Evolutionary conservation across 1,139 yeast species (phyloP).

Genomic region (Suhomyces atakaporum): DNA sequence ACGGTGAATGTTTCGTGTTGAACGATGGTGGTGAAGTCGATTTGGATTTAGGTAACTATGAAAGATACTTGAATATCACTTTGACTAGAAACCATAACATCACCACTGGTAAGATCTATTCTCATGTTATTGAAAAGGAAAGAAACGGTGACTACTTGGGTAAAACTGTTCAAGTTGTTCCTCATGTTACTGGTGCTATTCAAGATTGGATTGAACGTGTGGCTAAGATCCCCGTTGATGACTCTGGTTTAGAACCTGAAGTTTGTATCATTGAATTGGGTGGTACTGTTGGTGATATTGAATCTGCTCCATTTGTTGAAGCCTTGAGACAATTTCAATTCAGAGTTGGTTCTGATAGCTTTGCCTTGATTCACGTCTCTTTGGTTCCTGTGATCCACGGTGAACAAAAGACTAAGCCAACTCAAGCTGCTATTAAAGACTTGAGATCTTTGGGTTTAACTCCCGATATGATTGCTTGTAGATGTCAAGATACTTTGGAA

Average conservation of each 20-base stretch:
- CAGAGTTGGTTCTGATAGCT: constrained; percentile 90
- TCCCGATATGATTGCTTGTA: constrained; percentile 97
- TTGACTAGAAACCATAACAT: constrained; percentile 93
- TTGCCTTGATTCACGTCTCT: constrained; percentile 95
- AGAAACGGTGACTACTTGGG: constrained; percentile 97
- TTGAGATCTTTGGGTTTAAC: constrained; percentile 90
- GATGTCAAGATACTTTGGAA: constrained; percentile 86
- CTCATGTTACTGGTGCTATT: constrained; percentile 94
- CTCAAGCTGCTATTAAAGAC: constrained; percentile 98
- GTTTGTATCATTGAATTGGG: constrained; percentile 96
- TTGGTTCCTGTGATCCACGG: constrained; percentile 97
- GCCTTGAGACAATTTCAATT: constrained; percentile 98
- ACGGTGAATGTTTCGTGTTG: constrained; percentile 96
- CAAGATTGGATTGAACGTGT: constrained; percentile 99
- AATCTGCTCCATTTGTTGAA: constrained; percentile 97
- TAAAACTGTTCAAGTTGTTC: constrained; percentile 99
- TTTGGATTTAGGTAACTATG: constrained; percentile 96
- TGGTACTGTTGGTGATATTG: constrained; percentile 99
- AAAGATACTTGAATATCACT: constrained; percentile 91
- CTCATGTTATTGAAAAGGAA: constrained; percentile 90
- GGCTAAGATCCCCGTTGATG: constrained; percentile 88
- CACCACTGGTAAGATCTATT: constrained; percentile 96
- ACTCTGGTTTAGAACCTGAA: constrained; percentile 84
- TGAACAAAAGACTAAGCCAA: constrained; percentile 98
- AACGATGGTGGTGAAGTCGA: constrained; percentile 99